Evolutionary conservation across 2,329 filamentous ascomycete genomes (phyloP).

Genomic region (Fusarium succisae): DNA sequence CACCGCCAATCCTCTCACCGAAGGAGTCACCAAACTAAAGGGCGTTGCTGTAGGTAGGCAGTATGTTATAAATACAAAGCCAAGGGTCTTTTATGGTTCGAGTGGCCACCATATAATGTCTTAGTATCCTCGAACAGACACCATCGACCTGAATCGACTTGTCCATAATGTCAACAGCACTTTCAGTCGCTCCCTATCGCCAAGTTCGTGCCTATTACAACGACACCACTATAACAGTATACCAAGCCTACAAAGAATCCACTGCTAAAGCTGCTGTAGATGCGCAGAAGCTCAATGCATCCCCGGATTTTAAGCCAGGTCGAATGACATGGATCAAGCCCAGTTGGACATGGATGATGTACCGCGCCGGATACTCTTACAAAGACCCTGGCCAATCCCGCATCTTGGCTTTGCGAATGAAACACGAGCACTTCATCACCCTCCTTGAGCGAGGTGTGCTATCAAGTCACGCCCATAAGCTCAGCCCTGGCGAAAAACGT

Average conservation of each 20-base stretch:
- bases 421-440: slow-evolving; percentile 57
- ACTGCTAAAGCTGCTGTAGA: slow-evolving; percentile 64
- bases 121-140: neutral
- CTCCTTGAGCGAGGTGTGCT: slow-evolving; percentile 54
- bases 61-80: neutral
- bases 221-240: slow-evolving; percentile 64
- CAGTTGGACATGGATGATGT: slow-evolving; percentile 71
- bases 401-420: slow-evolving; percentile 67
- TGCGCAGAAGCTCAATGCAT: slow-evolving; percentile 61
- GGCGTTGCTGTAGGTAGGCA: neutral
- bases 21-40: slow-evolving; percentile 24
- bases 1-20: slow-evolving; percentile 19
- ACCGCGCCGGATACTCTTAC: slow-evolving; percentile 67
- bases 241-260: slow-evolving; percentile 65
- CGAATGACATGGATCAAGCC: slow-evolving; percentile 75
- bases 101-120: neutral
- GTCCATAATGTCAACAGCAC: slow-evolving; percentile 26
- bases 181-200: slow-evolving; percentile 48
- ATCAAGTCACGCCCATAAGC: slow-evolving; percentile 39
- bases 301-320: slow-evolving; percentile 59
- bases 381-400: slow-evolving; percentile 64
- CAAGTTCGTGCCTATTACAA: slow-evolving; percentile 64
- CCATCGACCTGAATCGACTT: neutral
- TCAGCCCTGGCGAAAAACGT: slow-evolving; percentile 19
- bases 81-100: neutral